phyloP scores from a whole-genome alignment of 129 eudicot species.

The Saposhnikovia divaricata region DNA sequence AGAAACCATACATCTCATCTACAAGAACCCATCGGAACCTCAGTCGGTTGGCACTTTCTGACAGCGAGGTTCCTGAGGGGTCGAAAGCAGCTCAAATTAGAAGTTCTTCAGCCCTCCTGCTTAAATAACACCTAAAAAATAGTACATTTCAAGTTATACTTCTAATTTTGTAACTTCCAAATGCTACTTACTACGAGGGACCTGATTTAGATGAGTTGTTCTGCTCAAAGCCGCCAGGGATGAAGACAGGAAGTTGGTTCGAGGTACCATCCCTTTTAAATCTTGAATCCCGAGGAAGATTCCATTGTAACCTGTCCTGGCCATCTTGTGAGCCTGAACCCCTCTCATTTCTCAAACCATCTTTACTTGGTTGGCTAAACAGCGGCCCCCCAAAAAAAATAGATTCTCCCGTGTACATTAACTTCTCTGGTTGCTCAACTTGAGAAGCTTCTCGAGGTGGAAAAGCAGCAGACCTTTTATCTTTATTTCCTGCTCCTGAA shows the following conservation, averaged over 20 bases:
- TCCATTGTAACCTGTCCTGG: conserved; percentile 21
- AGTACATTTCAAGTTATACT: not conserved
- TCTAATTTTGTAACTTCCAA: not conserved
- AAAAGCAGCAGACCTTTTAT: conserved; percentile 20
- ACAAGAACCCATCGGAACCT: conserved; percentile 4
- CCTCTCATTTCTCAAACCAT: conserved; percentile 27
- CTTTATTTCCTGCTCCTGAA: conserved; percentile 25
- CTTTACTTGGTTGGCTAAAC: conserved; percentile 33
- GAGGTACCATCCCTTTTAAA: conserved; percentile 42
- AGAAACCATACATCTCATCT: not conserved
- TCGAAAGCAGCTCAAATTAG: conserved; percentile 4
- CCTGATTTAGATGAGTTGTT: conserved; percentile 30
- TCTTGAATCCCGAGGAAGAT: conserved; percentile 40
- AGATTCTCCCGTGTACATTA: conserved; percentile 69
- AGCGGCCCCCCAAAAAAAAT: conserved; percentile 96
- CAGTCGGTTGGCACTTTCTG: not conserved
- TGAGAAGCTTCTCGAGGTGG: conserved; percentile 21
- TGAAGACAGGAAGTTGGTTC: conserved; percentile 57
- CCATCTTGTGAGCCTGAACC: conserved; percentile 32
- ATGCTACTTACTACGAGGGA: conserved; percentile 14
- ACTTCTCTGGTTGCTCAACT: conserved; percentile 54
- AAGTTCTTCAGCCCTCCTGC: not conserved
- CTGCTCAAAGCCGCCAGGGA: conserved; percentile 38
- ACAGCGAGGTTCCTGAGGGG: not conserved
- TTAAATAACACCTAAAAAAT: not conserved